Base-by-base conservation (phyloP, 768 basidiomycete genomes). In the Trametes coccinea region DNA sequence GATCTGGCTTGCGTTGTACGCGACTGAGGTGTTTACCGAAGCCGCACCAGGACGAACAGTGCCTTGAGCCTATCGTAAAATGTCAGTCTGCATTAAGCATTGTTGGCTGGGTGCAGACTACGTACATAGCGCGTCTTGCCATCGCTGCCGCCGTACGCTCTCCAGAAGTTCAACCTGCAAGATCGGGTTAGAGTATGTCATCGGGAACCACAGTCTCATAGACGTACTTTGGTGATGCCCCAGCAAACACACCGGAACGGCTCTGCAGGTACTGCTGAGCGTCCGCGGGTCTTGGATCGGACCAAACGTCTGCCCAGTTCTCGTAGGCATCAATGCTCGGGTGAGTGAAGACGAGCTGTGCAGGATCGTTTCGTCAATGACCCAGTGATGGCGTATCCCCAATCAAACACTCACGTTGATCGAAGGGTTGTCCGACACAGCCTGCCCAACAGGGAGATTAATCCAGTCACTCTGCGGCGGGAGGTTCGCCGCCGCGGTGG, bases 261-360 rank as follows among this genome's bases (percentile, higher is more conserved):
- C 70, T 72, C 40, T 71, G 69, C 33, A 83, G 72, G 65, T 87
- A 88, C 66, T 84, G 83, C 9, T 76, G 74, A 11, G 81, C 80
- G 63, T 88, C 86, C 2, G 84, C 83, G 7, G 81, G 69, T 17
- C 80, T 77, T 29, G 86, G 85, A 70, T 74, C 73, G 34, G 73
- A 71, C 83, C 82, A 86, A 3, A 86, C 82, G 41, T 79, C 65
- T 2, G 80, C 81, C 86, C 85, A 88, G 71, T 85, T 86, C n/a
- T 87, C 83, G 67, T 86, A 86, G 1, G 83, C 79, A 66, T 87
- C 83, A 62, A 88, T 76, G 41, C 75, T 76, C 2, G 85, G 85
- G 69, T 87, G 85, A 5, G 83, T 85, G 75, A 88, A 86, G 22
- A 87, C 82, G 66, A 86, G 71, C 81, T 84, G 59, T 9, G 17